phyloP scores from a whole-genome alignment of 169 alveolate species.

The Plasmodium fragile region DNA sequence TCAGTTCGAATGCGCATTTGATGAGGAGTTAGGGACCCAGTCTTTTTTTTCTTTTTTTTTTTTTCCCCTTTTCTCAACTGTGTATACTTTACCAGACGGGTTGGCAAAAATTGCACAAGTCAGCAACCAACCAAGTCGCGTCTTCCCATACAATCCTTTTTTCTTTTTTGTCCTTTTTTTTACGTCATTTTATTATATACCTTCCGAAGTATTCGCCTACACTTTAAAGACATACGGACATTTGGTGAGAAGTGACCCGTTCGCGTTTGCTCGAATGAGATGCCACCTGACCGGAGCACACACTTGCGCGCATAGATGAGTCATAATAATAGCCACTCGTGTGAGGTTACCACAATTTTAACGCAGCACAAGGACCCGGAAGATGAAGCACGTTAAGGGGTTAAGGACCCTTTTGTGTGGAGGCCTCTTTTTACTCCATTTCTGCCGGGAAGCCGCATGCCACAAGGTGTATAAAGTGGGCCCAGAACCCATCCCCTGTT shows the following conservation, averaged over 20 bases:
- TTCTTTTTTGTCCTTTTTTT: background rate
- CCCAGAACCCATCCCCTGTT: conserved; percentile 41
- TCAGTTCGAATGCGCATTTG: background rate
- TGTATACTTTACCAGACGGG: background rate
- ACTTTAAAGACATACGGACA: background rate
- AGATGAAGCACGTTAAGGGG: background rate
- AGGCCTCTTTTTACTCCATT: background rate
- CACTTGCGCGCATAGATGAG: background rate
- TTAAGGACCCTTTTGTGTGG: conserved; percentile 6
- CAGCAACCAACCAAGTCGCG: background rate
- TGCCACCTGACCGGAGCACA: background rate
- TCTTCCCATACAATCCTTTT: background rate
- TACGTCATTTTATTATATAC: background rate
- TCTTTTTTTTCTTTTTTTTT: background rate
- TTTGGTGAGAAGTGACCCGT: background rate
- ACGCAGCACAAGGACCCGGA: background rate
- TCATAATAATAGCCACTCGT: background rate
- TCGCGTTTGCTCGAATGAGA: background rate
- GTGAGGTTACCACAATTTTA: background rate
- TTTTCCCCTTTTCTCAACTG: background rate
- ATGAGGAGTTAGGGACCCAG: background rate
- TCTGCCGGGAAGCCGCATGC: conserved; percentile 6
- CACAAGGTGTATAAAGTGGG: conserved; percentile 17
- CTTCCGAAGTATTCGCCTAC: background rate
- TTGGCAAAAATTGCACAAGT: background rate